These are phyloP conservation scores for Cercophora scortea DNA, from an alignment of 495 filamentous ascomycete species.

Conservation along the genomic window DNA sequence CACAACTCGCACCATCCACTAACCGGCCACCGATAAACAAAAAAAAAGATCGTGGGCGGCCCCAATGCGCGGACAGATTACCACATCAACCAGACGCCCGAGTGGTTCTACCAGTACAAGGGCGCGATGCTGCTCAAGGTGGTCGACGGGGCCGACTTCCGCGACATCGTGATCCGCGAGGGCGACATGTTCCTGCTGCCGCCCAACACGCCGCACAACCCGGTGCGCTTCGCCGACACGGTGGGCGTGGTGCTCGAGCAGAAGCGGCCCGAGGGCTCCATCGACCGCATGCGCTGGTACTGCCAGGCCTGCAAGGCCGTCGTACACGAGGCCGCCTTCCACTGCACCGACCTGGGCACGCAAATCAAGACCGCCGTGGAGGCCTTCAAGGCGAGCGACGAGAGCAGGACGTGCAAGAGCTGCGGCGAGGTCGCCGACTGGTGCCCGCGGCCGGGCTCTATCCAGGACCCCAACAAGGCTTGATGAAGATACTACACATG, in stretches of 20 bases:
- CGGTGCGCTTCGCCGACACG: conserved; percentile 55
- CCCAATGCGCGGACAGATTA: conserved; percentile 96
- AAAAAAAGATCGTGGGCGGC: conserved; percentile 76
- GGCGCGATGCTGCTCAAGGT: conserved; percentile 92
- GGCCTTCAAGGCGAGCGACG: conserved; percentile 62
- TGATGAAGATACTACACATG: neutral
- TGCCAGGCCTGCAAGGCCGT: conserved; percentile 61
- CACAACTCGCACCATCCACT: neutral
- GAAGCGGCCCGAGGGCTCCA: conserved; percentile 55
- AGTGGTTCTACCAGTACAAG: conserved; percentile 96
- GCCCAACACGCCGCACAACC: conserved; percentile 80
- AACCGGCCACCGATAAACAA: neutral
- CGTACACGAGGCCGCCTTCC: conserved; percentile 81
- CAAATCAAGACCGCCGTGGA: conserved; percentile 95
- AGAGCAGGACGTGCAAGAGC: conserved; percentile 64
- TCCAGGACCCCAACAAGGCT: conserved; percentile 41
- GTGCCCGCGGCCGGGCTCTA: conserved; percentile 39
- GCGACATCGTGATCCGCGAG: conserved; percentile 82
- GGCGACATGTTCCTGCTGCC: conserved; percentile 94
- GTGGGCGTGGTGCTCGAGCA: conserved; percentile 88
- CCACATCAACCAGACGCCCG: conserved; percentile 93
- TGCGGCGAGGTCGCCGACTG: conserved; percentile 68
- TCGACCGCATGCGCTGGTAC: conserved; percentile 90
- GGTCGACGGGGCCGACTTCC: conserved; percentile 61
- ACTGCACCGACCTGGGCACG: conserved; percentile 88